Evolutionary conservation across 352 stramenopile species (phyloP).

Genomic region (Globisporangium okanoganense): DNA sequence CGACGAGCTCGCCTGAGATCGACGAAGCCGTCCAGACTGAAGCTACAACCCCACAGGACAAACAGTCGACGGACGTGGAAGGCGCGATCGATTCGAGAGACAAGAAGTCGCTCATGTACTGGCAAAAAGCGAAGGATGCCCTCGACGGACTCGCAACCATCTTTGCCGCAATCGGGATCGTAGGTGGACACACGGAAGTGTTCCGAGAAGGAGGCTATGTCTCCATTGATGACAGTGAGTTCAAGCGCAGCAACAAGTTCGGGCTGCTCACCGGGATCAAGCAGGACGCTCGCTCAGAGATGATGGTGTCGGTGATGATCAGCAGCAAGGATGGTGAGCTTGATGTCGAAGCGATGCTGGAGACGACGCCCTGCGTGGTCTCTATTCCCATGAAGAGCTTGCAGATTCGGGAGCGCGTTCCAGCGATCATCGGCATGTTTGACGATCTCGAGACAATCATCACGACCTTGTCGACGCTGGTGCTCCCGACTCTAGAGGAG

Average conservation of each 20-base stretch:
- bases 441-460: slow-evolving; percentile 57
- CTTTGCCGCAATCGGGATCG: slow-evolving; percentile 62
- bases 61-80: slow-evolving; percentile 10
- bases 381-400: slow-evolving; percentile 49
- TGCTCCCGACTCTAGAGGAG: slow-evolving; percentile 34
- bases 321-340: not conserved
- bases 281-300: slow-evolving; percentile 33
- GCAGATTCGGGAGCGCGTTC: slow-evolving; percentile 66
- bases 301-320: slow-evolving; percentile 26
- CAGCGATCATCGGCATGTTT: slow-evolving; percentile 76
- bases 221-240: slow-evolving; percentile 44
- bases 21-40: slow-evolving; percentile 28
- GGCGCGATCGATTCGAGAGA: slow-evolving; percentile 30
- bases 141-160: slow-evolving; percentile 51
- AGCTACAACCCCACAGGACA: not conserved
- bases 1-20: slow-evolving; percentile 53
- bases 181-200: slow-evolving; percentile 68
- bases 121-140: slow-evolving; percentile 75
- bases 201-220: slow-evolving; percentile 66
- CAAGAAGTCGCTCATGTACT: slow-evolving; percentile 64
- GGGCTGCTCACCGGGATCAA: slow-evolving; percentile 38
- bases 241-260: slow-evolving; percentile 16
- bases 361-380: slow-evolving; percentile 11
- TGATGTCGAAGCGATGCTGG: not conserved
- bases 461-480: slow-evolving; percentile 43